phyloP scores from a whole-genome alignment of 2,329 filamentous ascomycete genomes.

The Fusarium circinatum region DNA sequence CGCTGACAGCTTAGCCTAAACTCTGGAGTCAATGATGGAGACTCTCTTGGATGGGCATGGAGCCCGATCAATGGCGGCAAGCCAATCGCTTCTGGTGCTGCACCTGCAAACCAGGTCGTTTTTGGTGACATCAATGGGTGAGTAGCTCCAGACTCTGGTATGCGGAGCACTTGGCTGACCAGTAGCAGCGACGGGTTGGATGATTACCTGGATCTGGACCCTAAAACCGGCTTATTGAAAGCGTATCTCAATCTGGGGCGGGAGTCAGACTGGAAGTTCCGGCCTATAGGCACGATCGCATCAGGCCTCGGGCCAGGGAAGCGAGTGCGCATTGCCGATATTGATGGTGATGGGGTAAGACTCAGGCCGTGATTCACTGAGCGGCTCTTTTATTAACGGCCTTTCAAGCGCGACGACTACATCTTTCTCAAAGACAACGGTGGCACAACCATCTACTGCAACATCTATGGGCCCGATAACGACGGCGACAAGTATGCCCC shows the following conservation, averaged over 20 bases:
- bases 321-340: not conserved
- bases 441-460: not conserved
- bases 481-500: not conserved
- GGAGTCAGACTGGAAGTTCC: not conserved
- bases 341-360: slow-evolving; percentile 5
- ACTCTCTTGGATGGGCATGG: slow-evolving; percentile 21
- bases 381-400: rapidly evolving
- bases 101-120: not conserved
- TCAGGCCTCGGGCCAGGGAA: not conserved
- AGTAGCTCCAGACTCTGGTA: rapidly evolving
- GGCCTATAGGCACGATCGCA: not conserved
- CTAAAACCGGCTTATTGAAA: not conserved
- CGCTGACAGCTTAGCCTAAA: not conserved
- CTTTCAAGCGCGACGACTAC: not conserved
- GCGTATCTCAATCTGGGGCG: not conserved
- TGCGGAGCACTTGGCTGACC: not conserved
- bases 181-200: not conserved
- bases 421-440: slow-evolving; percentile 9
- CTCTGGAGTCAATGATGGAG: not conserved
- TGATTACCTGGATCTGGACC: not conserved
- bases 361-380: no score
- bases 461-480: not conserved
- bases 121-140: slow-evolving; percentile 17
- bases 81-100: slow-evolving; percentile 6
- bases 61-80: slow-evolving; percentile 6